Base-by-base conservation (phyloP, 176 grass and related monocot genomes). In the Oryza brachyantha region DNA sequence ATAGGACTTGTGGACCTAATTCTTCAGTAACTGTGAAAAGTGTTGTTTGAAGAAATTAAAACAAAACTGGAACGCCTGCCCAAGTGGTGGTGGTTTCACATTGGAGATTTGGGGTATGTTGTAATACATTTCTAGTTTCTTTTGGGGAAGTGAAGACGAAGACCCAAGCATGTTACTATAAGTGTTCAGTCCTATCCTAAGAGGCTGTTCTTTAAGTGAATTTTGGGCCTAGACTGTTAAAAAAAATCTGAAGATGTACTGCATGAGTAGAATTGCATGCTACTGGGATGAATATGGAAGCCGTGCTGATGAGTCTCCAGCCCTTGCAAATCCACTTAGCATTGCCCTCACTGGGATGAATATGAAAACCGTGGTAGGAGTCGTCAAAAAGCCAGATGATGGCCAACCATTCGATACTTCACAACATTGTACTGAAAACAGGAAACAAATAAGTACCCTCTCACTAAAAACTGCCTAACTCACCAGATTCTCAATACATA, bases 281-380 rank as follows among this genome's bases (percentile, higher is more conserved):
- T 10, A 29, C 60, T 82, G 45, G 42, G 43, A 74, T 66, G 32
- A 83, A 75, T 64, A 64, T 83, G 43, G 34, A 43, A 43, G 13
- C 41, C 12, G 3, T 43, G 12, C 0, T 14, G 41, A 43, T 11
- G 41, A 14, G 11, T 14, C 41, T 13, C 41, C 5, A 5, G 41
- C 41, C 41, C 41, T 13, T 43, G 41, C 12, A 43, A 42, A 43
- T 14, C 41, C 13, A 36, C 0, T 36, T 36, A 36, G n/a, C 41
- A 43, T 43, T 4, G 3, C 0, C 11, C 3, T 43, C 41, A 43
- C 13, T 13, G 41, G 41, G 41, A 43, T 43, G 13, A 43, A 43
- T 43, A 13, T 43, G 13, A 4, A 8, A 32, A 13, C 10, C 28
- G 36, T 32, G 19, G 41, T 57, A 70, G 66, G 32, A 38, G 38